Evolutionary conservation across 164 flowering plant species (phyloP).

Genomic region (Vitis cinerea): DNA sequence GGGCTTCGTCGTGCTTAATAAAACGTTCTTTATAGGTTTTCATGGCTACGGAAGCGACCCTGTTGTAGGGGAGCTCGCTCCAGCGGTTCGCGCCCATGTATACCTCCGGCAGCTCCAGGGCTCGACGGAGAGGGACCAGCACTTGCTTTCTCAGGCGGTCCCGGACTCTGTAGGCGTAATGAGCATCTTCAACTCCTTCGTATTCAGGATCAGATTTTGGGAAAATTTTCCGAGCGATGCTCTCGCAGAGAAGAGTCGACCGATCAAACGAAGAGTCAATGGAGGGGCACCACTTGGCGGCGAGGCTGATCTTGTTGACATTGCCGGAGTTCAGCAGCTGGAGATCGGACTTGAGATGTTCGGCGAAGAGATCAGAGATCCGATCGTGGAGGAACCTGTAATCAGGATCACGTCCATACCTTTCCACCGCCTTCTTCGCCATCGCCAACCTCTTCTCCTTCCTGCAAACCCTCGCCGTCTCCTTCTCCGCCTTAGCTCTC

Average conservation of each 20-base stretch:
- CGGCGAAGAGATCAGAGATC: conserved; percentile 29
- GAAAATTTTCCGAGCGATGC: conserved; percentile 41
- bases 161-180: conserved; percentile 43
- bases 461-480: conserved; percentile 12
- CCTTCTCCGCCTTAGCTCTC: conserved; percentile 8
- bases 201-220: conserved; percentile 37
- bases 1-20: conserved; percentile 34
- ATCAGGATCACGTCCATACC: conserved; percentile 22
- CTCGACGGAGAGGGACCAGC: conserved; percentile 34
- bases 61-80: conserved; percentile 38
- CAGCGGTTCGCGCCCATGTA: conserved; percentile 48
- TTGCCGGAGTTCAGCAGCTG: conserved; percentile 11
- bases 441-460: conserved; percentile 16
- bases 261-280: conserved; percentile 22
- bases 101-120: conserved; percentile 42
- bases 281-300: conserved; percentile 36
- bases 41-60: conserved; percentile 62
- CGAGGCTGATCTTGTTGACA: conserved; percentile 25
- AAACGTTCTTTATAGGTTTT: conserved; percentile 42
- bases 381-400: conserved; percentile 29
- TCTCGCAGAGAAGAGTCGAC: conserved; percentile 38
- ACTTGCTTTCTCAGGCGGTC: conserved; percentile 45
- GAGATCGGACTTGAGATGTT: conserved; percentile 24
- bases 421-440: conserved; percentile 24
- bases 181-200: conserved; percentile 36